Evolutionary conservation across 2,329 filamentous ascomycete genomes (phyloP).

Genomic region (Trichoderma sp.): DNA sequence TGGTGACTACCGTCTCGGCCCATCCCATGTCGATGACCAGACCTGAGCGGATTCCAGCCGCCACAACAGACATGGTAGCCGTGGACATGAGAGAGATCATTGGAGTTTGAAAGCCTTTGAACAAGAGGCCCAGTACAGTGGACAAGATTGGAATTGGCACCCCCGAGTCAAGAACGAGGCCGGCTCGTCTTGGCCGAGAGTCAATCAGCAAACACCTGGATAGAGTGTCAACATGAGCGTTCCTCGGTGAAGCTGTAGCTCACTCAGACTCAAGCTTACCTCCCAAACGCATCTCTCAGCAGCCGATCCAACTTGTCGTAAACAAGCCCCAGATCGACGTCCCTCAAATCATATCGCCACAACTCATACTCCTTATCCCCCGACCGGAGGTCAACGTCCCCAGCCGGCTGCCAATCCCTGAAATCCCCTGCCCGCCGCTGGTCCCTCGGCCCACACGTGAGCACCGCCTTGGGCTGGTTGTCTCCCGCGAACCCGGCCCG

Average conservation of each 20-base stretch:
- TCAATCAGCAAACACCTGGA: conserved; percentile 64
- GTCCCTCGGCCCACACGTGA: conserved; percentile 71
- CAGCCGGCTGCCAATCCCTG: conserved; percentile 60
- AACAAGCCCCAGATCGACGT: conserved; percentile 72
- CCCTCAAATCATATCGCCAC: conserved; percentile 72
- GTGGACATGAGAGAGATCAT: conserved; percentile 77
- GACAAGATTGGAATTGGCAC: conserved; percentile 77
- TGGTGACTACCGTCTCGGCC: conserved; percentile 82
- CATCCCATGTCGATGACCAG: conserved; percentile 89
- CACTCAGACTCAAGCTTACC: conserved; percentile 48
- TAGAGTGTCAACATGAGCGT: background rate
- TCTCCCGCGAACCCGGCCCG: conserved; percentile 86
- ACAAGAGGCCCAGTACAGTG: conserved; percentile 71
- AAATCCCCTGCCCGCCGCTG: conserved; percentile 80
- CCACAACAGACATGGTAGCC: conserved; percentile 69
- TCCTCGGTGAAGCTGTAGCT: background rate
- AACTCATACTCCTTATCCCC: conserved; percentile 70
- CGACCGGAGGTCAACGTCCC: conserved; percentile 42
- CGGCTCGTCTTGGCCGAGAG: conserved; percentile 69
- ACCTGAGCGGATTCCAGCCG: conserved; percentile 80
- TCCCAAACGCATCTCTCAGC: conserved; percentile 76
- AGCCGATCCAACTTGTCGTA: conserved; percentile 83
- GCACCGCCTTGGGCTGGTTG: conserved; percentile 65
- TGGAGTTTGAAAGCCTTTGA: conserved; percentile 75
- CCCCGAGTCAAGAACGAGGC: conserved; percentile 72